phyloP scores from a whole-genome alignment of 352 stramenopile genomes.

The Pythium rishiriense region DNA sequence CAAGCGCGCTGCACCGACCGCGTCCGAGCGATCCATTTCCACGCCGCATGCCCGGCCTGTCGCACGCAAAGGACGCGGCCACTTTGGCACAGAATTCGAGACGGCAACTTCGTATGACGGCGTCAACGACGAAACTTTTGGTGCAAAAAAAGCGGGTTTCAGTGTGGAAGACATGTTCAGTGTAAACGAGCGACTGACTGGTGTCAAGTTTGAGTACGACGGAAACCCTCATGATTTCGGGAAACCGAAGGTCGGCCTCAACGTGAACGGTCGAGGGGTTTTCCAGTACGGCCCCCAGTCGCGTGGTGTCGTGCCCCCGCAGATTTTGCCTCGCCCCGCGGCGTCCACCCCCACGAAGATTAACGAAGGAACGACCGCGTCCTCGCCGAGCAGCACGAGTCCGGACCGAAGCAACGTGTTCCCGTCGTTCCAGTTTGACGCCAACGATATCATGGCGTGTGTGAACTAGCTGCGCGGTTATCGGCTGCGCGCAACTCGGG shows the following conservation, averaged over 20 bases:
- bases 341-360: slow-evolving; percentile 5
- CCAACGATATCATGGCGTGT: slow-evolving; percentile 87
- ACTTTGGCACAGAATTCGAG: slow-evolving; percentile 85
- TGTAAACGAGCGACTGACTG: slow-evolving; percentile 91
- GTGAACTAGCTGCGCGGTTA: slow-evolving; percentile 50
- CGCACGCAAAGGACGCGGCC: slow-evolving; percentile 52
- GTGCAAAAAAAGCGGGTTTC: slow-evolving; percentile 66
- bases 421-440: slow-evolving; percentile 74
- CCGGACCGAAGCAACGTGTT: slow-evolving; percentile 43
- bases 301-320: slow-evolving; percentile 41
- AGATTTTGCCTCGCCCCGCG: slow-evolving; percentile 43
- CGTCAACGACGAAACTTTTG: slow-evolving; percentile 90
- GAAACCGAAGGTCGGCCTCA: slow-evolving; percentile 38
- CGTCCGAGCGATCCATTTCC: slow-evolving; percentile 63
- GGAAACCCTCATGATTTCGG: slow-evolving; percentile 95
- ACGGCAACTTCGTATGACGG: slow-evolving; percentile 79
- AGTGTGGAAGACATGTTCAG: slow-evolving; percentile 96
- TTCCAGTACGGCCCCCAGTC: slow-evolving; percentile 55
- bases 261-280: slow-evolving; percentile 30
- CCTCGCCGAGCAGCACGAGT: slow-evolving; percentile 17
- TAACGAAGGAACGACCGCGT: slow-evolving; percentile 9
- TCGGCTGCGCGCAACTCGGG: slow-evolving; percentile 17
- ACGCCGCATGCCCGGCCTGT: slow-evolving; percentile 59
- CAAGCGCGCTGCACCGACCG: slow-evolving; percentile 37
- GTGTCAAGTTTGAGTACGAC: slow-evolving; percentile 93